Conservation (phyloP, 2,329 filamentous ascomycete genomes). For the Colletotrichum tropicicola region DNA sequence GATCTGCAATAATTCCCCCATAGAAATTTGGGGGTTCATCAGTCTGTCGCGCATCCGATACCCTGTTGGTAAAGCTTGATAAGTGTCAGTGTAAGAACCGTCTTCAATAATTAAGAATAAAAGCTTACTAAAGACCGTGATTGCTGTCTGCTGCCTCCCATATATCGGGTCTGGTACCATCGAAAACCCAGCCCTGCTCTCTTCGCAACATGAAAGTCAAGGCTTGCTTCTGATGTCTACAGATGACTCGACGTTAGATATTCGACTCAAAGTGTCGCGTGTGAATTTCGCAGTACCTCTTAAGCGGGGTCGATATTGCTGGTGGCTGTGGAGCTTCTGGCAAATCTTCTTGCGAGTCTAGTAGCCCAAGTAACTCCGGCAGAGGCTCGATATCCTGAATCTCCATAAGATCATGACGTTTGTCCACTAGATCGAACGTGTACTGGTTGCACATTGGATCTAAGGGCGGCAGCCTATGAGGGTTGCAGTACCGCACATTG, state of each 20-base stretch:
- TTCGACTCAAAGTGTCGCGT: not conserved
- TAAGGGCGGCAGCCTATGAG: constrained; percentile 41
- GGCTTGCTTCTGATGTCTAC: constrained; percentile 53
- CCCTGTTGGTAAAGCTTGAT: constrained; percentile 44
- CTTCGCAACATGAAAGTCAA: constrained; percentile 51
- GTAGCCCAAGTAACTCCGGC: constrained; percentile 35
- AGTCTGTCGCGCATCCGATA: constrained; percentile 37
- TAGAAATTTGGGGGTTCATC: constrained; percentile 45
- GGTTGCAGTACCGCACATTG: constrained; percentile 44
- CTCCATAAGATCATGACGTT: not conserved
- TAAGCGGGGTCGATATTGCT: constrained; percentile 34
- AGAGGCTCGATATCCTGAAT: constrained; percentile 14
- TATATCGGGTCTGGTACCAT: constrained; percentile 37
- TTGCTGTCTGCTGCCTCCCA: constrained; percentile 41
- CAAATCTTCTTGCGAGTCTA: constrained; percentile 37
- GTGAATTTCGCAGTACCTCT: constrained; percentile 37
- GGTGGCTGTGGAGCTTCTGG: constrained; percentile 39
- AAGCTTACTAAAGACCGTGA: constrained; percentile 32
- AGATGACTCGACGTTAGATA: not conserved
- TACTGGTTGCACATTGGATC: not conserved
- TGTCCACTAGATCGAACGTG: constrained; percentile 14
- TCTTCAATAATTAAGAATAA: not conserved
- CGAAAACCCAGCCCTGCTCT: constrained; percentile 46
- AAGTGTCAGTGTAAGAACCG: constrained; percentile 1
- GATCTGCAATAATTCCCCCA: constrained; percentile 56